A percentile compares a stretch with the other conserved stretches of the same genome.
Evolutionary conservation across 768 basidiomycete genomes (phyloP).

Genomic region (Tricholoma hemisulphureum): DNA sequence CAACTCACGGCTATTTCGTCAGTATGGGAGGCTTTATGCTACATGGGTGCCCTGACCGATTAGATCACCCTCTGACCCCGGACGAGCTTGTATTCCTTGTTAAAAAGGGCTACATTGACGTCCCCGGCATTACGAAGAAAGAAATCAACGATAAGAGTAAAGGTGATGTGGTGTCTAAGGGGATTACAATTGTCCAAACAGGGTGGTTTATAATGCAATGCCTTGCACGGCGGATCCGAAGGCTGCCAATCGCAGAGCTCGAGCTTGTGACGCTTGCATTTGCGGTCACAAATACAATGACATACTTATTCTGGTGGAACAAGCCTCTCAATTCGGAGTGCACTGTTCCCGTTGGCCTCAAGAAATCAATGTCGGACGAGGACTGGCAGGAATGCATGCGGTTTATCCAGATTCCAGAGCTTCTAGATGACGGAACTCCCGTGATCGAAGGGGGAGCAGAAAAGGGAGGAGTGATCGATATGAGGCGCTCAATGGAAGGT

Average conservation of each 20-base stretch:
- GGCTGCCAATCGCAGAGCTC: conserved; percentile 24
- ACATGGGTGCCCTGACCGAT: background rate
- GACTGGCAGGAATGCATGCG: background rate
- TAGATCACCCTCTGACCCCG: background rate
- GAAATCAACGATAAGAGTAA: conserved; percentile 19
- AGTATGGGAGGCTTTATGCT: conserved; percentile 4
- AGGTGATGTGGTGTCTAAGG: conserved; percentile 21
- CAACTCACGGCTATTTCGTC: conserved; percentile 1
- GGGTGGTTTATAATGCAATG: conserved; percentile 29
- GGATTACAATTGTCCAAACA: conserved; percentile 21
- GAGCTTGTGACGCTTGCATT: conserved; percentile 30
- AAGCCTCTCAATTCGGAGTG: conserved; percentile 24
- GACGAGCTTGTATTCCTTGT: background rate
- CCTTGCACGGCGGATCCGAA: conserved; percentile 16
- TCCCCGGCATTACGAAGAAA: background rate
- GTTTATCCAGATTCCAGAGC: background rate
- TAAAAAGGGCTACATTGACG: background rate
- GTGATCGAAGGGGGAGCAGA: background rate
- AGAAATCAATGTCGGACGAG: background rate
- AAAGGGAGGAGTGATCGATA: background rate
- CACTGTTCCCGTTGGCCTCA: background rate
- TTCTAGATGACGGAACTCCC: background rate
- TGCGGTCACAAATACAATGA: conserved; percentile 22
- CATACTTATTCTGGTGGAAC: conserved; percentile 33
- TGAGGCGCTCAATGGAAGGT: background rate